Conservation (phyloP, 169 alveolate genomes). For the Theileria orientalis region DNA sequence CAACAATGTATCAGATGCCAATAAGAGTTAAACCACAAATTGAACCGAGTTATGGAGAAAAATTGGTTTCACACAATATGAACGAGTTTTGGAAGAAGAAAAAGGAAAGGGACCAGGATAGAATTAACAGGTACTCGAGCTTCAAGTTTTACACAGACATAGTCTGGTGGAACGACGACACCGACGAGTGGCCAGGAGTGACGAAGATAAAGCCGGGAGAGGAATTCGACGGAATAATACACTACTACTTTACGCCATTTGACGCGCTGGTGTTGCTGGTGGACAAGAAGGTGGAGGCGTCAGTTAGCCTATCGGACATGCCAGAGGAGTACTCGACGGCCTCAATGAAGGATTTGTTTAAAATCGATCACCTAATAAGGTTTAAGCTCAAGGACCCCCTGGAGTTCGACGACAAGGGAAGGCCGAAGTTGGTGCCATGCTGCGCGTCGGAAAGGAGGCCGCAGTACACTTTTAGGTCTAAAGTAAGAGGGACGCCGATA, state of each 20-base stretch:
- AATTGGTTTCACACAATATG: too few species aligned
- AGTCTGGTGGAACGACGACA: constrained; percentile 33
- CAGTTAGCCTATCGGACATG: constrained; percentile 23
- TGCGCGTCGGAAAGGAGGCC: neutral
- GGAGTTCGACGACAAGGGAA: constrained; percentile 54
- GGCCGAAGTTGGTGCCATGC: constrained; percentile 33
- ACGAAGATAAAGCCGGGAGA: constrained; percentile 43
- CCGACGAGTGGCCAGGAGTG: constrained; percentile 62
- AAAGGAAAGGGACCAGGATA: neutral
- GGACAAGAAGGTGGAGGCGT: constrained; percentile 52
- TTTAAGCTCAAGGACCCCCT: constrained; percentile 47
- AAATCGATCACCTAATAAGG: constrained; percentile 25
- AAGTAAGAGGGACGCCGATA: constrained; percentile 52
- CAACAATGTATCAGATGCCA: too few species aligned
- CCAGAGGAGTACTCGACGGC: constrained; percentile 20
- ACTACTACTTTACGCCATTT: constrained; percentile 45
- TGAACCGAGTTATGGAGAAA: too few species aligned
- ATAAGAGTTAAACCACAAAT: too few species aligned
- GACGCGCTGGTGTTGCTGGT: constrained; percentile 37
- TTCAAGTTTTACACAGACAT: constrained; percentile 12
- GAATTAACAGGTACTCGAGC: constrained; percentile 9
- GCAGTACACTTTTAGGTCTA: constrained; percentile 15
- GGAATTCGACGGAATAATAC: constrained; percentile 37
- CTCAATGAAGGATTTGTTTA: constrained; percentile 5
- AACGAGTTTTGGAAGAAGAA: too few species aligned